Base-by-base conservation (phyloP, 495 filamentous ascomycete species). In the Penicillium pulvis region DNA sequence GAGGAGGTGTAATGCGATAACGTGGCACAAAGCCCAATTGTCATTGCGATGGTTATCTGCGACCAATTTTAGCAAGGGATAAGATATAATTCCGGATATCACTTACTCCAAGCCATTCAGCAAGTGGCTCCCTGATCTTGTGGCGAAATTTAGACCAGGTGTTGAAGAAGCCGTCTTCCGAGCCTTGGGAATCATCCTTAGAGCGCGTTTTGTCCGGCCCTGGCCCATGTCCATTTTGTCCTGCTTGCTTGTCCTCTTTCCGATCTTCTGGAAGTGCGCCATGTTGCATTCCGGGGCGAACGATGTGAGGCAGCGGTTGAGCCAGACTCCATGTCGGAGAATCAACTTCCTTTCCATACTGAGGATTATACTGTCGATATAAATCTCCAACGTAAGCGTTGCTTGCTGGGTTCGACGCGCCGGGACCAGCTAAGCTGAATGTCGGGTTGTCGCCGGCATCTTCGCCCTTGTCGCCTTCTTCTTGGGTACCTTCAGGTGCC, bases 301-400 rank as follows among this genome's bases (percentile, higher is more conserved):
- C 71, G 6, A 73, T 67, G 11, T 62, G 66, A 1, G 68, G 71
- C 4, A 71, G 63, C 2, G 71, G 71, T 35, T 69, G 56, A 6
- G 71, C 66, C 10, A 73, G 42, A n/a, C 71, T 45, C 71, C 68
- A 73, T 4, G 69, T 30, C 6, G 71, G 71, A 23, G 50, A 44
- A 20, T 60, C 59, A 9, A 62, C 41, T 24, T 57, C 23, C 10
- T 55, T 48, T 12, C 59, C 62, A 49, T 73, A 73, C 9, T 55
- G 53, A 5, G 69, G 69, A 31, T 71, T 67, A 10, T 45, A 30
- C 4, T 28, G 17, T 17, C 52, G 47, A n/a, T 71, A 71, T 2
- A 68, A 59, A n/a, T 55, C 53, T 35, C 53, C 53, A 76, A 84
- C 43, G 83, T 65, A 51, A 30, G 54, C 35, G 31, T 49, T 53